Evolutionary conservation across 2,329 filamentous ascomycete species (phyloP).

Genomic region (Colletotrichum endophyticum): DNA sequence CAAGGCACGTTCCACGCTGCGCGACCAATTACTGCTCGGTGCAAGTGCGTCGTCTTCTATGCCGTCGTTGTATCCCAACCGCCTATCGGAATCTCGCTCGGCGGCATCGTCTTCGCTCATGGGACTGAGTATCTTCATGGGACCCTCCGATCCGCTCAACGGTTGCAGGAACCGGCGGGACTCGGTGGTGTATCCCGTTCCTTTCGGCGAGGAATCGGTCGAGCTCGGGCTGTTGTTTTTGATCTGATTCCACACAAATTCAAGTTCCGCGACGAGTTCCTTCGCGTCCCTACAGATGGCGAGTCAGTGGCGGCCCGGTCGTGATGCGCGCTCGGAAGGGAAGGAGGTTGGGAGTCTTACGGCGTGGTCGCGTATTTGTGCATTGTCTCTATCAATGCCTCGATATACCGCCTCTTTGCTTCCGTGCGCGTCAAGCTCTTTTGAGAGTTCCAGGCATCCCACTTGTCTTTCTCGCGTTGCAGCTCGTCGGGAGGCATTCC

Average conservation of each 20-base stretch:
- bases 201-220: slow-evolving; percentile 60
- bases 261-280: slow-evolving; percentile 90
- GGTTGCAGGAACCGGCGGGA: slow-evolving; percentile 52
- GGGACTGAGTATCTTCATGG: slow-evolving; percentile 78
- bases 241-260: slow-evolving; percentile 99
- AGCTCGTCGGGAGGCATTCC: slow-evolving; percentile 58
- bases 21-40: slow-evolving; percentile 71
- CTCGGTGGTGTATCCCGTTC: slow-evolving; percentile 36
- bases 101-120: slow-evolving; percentile 84
- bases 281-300: slow-evolving; percentile 67
- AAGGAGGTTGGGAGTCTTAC: slow-evolving; percentile 45
- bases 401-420: slow-evolving; percentile 92
- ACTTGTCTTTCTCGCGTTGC: slow-evolving; percentile 69
- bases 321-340: not conserved
- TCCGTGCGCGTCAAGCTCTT: slow-evolving; percentile 84
- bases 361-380: slow-evolving; percentile 90
- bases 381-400: slow-evolving; percentile 95
- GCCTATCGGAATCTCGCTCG: slow-evolving; percentile 56
- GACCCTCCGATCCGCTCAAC: slow-evolving; percentile 54
- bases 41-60: slow-evolving; percentile 48
- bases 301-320: not conserved
- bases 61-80: slow-evolving; percentile 48
- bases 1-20: slow-evolving; percentile 82
- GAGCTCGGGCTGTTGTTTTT: slow-evolving; percentile 80
- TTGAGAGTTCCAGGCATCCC: slow-evolving; percentile 95